Conservation (phyloP, 1,284 basidiomycete genomes). For the Marasmius oreades region DNA sequence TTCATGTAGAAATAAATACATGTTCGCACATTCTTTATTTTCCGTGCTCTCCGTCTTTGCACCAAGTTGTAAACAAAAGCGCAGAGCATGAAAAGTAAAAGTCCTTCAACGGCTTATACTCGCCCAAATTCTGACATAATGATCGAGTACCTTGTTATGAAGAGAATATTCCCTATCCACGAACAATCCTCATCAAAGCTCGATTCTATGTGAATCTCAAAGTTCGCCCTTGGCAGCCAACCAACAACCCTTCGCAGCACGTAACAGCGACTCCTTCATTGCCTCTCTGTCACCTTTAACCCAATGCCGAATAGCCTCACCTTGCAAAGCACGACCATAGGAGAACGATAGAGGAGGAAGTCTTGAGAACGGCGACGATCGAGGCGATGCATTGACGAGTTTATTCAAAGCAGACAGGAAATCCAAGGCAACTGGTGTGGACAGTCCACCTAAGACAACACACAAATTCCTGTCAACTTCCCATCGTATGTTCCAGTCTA, state of each 20-base stretch:
- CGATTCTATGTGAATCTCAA: background rate
- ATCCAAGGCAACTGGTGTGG: conserved; percentile 31
- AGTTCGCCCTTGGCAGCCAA: conserved; percentile 32
- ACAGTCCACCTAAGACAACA: conserved; percentile 33
- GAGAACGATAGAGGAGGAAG: conserved; percentile 45
- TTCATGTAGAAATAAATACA: background rate
- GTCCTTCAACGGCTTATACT: no score
- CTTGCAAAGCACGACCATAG: conserved; percentile 47
- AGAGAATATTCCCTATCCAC: no score
- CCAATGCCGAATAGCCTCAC: conserved; percentile 45
- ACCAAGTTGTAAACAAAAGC: no score
- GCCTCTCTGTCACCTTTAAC: conserved; percentile 37
- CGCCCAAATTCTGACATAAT: no score
- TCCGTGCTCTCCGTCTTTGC: no score
- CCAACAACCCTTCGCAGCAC: conserved; percentile 40
- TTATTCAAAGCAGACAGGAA: conserved; percentile 38
- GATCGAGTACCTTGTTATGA: no score
- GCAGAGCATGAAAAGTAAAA: no score
- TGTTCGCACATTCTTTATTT: no score
- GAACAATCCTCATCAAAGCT: no score
- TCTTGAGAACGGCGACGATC: conserved; percentile 30
- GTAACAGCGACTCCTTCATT: conserved; percentile 36
- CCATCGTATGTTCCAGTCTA: background rate
- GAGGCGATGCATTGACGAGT: conserved; percentile 28
- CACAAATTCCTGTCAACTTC: background rate